Base-by-base conservation (phyloP, 257 asterid genomes). In the Thymus quinquecostatus region DNA sequence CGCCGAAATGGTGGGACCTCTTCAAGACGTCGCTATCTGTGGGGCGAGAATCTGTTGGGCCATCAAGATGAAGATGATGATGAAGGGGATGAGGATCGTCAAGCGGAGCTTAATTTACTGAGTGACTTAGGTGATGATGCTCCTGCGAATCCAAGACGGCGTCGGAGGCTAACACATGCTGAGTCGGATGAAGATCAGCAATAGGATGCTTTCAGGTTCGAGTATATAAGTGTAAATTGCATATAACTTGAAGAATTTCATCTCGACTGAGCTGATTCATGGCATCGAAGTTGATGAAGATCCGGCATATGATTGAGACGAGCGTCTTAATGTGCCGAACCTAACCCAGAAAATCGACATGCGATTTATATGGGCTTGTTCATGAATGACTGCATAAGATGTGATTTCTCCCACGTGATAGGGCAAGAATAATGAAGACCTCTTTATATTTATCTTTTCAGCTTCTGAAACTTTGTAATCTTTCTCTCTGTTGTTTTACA, bases 11-110 rank as follows among this genome's bases (percentile, higher is more conserved):
- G 73, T 44, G 88, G 88, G 40, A 62, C 76, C 64, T 68, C 83
- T 8, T 60, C 91, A 9, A 88, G 97, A 79, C 91, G 92, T 1
- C 89, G 91, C 2, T 86, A 77, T 80, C 78, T 85, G 29, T 90
- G 97, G 98, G 96, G 97, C 0, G 96, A 87, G 70, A 87, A 85
- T 75, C 84, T 87, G 4, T 80, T 87, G 76, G 96, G 90, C 51
- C 82, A 86, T 68, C 87, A 78, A 54, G 81, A 83, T 7, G 84
- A 83, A 2, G 79, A 72, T 0, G 76, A 69, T 2, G 80, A 70
- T 28, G 83, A 76, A 0, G 85, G 78, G 0, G 81, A 75, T 0
- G 69, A 70, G 8, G 79, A 65, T 7, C 66, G 76, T 48, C 83
- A 80, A 68, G 53, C 55, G 6, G 83, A 79, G 30, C 30, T 72